phyloP scores from a whole-genome alignment of 192 early-diverging fungal species.

The Neocallimastix lanati region DNA sequence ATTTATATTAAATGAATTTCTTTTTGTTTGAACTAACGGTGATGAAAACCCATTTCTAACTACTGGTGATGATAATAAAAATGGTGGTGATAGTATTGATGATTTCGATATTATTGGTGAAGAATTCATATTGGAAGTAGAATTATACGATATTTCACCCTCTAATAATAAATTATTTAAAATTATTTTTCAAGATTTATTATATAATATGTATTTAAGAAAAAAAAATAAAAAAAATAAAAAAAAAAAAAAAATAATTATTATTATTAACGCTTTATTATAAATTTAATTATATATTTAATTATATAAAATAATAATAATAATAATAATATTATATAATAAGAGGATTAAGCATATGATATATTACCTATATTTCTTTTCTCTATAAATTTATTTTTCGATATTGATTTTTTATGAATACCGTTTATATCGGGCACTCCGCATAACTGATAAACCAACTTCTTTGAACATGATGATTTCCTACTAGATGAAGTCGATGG shows the following conservation, averaged over 20 bases:
- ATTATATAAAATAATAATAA: no score
- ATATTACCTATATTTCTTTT: background rate
- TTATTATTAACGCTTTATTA: no score
- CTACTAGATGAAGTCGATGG: background rate
- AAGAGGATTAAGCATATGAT: no score
- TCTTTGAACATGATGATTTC: background rate
- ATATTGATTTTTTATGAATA: background rate
- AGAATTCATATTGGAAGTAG: background rate
- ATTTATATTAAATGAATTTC: background rate
- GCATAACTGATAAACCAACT: background rate
- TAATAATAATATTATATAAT: no score
- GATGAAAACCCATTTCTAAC: background rate
- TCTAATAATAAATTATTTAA: no score
- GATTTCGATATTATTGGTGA: background rate
- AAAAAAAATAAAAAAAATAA: no score
- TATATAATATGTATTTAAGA: no score
- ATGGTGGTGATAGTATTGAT: background rate
- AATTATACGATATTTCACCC: background rate
- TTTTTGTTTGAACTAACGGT: background rate
- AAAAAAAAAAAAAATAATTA: no score
- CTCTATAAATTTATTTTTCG: background rate
- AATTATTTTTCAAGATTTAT: no score
- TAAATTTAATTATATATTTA: no score
- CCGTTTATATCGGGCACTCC: background rate
- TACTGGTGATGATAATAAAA: background rate